A percentile compares a stretch with the other conserved stretches of the same genome.
Conservation (phyloP, 192 early-diverging fungal genomes). For the Gaertneriomyces sp. region DNA sequence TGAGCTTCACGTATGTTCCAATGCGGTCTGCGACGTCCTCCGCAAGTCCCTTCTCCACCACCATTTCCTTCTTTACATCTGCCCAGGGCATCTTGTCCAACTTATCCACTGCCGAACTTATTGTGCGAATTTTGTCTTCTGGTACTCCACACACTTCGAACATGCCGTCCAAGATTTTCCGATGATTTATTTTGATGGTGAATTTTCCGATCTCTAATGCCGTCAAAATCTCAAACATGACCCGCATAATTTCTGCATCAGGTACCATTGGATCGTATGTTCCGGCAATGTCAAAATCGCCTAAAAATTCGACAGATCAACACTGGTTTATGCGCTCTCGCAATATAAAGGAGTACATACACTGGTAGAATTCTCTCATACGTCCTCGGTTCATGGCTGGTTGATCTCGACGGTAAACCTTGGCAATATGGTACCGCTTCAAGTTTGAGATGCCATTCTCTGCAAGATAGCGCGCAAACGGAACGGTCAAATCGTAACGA, state of each 20-base stretch:
- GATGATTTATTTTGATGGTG: slow-evolving; percentile 93
- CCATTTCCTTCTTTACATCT: slow-evolving; percentile 93
- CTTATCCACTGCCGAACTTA: slow-evolving; percentile 98
- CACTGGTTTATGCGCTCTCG: background rate
- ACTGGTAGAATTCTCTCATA: slow-evolving; percentile 99
- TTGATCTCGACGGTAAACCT: slow-evolving; percentile 97
- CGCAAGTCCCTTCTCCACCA: slow-evolving; percentile 82
- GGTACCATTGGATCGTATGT: slow-evolving; percentile 94
- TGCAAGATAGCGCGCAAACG: slow-evolving; percentile 94
- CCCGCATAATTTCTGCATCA: slow-evolving; percentile 83
- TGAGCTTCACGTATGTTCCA: slow-evolving; percentile 84
- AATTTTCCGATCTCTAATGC: slow-evolving; percentile 83
- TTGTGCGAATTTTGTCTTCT: slow-evolving; percentile 76
- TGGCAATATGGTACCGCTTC: slow-evolving; percentile 97
- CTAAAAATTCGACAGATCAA: background rate
- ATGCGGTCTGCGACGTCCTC: slow-evolving; percentile 81
- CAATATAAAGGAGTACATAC: slow-evolving; percentile 41
- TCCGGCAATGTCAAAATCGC: slow-evolving; percentile 98
- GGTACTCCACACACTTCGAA: slow-evolving; percentile 96
- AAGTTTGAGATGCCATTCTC: slow-evolving; percentile 86
- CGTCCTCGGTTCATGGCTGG: slow-evolving; percentile 97
- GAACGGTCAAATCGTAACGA: slow-evolving; percentile 96
- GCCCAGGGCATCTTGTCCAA: slow-evolving; percentile 95
- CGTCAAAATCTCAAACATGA: slow-evolving; percentile 78
- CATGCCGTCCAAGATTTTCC: slow-evolving; percentile 96